phyloP scores from a whole-genome alignment of 2,329 filamentous ascomycete genomes.

The Cryphonectria nitschkei region DNA sequence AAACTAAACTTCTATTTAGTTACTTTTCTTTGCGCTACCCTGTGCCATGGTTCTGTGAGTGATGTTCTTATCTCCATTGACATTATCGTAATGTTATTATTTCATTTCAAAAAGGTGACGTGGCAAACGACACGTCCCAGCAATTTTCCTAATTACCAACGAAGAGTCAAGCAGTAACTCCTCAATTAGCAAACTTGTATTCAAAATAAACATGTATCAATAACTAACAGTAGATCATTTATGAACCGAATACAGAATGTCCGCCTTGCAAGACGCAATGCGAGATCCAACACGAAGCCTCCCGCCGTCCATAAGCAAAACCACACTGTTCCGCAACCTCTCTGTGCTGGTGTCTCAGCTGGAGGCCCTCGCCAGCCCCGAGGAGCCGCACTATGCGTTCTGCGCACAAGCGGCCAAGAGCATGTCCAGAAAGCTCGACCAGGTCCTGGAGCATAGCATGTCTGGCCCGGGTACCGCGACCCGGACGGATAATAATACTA shows the following conservation, averaged over 20 bases:
- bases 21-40: constrained; percentile 7
- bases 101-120: background rate
- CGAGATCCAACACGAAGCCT: constrained; percentile 10
- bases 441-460: constrained; percentile 4
- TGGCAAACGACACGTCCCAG: background rate
- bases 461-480: background rate
- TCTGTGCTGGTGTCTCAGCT: constrained; percentile 11
- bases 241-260: background rate
- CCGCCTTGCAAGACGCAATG: constrained; percentile 9
- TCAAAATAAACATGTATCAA: too few relatives aligned
- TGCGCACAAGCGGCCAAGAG: constrained; percentile 6
- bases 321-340: constrained; percentile 2
- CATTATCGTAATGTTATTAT: background rate
- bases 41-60: constrained; percentile 8
- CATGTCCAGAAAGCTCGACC: constrained; percentile 8
- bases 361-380: constrained; percentile 10
- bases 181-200: background rate
- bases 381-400: background rate
- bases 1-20: background rate
- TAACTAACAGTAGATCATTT: background rate
- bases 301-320: background rate
- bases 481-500: background rate
- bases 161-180: background rate
- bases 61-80: background rate
- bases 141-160: too few relatives aligned